A percentile compares a stretch with the other conserved stretches of the same genome.
Conservation (phyloP, 2,329 filamentous ascomycete genomes). For the Diaporthe velutina region DNA sequence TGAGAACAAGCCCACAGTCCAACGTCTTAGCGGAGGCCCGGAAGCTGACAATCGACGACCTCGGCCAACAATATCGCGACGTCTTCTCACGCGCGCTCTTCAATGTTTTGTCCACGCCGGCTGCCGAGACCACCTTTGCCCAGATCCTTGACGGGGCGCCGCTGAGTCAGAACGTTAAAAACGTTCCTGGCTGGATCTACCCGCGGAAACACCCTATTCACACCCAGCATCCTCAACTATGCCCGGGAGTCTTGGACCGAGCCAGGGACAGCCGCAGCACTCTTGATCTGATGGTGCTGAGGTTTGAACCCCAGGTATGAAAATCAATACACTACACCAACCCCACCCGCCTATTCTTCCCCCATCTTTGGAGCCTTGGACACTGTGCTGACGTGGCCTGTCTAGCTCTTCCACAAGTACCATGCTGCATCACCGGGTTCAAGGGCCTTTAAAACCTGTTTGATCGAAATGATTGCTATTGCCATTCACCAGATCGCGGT, state of each 20-base stretch:
- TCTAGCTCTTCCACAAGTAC: slow-evolving; percentile 43
- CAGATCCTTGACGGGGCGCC: slow-evolving; percentile 19
- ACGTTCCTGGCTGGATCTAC: not conserved
- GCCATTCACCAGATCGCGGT: slow-evolving; percentile 48
- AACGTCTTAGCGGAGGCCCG: too few relatives aligned
- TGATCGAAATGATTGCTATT: slow-evolving; percentile 49
- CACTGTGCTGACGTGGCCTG: not conserved
- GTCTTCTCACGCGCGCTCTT: too few relatives aligned
- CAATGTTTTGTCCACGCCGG: not conserved
- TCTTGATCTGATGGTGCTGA: not conserved
- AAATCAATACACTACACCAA: not conserved
- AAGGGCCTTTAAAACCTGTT: slow-evolving; percentile 44
- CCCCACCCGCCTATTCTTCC: too few relatives aligned
- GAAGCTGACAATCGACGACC: too few relatives aligned
- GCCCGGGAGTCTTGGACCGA: slow-evolving; percentile 32
- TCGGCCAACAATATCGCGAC: too few relatives aligned
- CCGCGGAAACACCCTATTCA: not conserved
- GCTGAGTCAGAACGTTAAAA: not conserved
- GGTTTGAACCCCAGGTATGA: not conserved
- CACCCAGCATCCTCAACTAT: slow-evolving; percentile 32
- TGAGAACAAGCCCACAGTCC: too few relatives aligned
- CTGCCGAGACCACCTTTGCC: not conserved
- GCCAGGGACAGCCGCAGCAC: slow-evolving; percentile 2
- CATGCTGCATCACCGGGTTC: slow-evolving; percentile 44
- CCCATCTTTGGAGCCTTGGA: not conserved